These are phyloP conservation scores for Metschnikowia lachancei DNA, from an alignment of 805 yeast species.

Conservation along the genomic window DNA sequence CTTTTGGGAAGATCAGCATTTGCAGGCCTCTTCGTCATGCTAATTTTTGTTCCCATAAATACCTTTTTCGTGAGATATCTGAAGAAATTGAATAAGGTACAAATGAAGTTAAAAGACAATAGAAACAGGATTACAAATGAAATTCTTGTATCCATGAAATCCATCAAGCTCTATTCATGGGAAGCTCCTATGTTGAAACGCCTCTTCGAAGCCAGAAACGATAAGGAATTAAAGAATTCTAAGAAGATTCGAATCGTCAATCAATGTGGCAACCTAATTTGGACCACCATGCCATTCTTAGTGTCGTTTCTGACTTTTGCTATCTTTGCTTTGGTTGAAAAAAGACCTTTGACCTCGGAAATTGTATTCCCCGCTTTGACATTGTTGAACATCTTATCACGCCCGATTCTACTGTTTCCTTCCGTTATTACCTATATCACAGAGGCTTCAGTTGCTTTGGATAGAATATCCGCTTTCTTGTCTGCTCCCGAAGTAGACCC, in stretches of 20 bases:
- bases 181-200: conserved; percentile 25
- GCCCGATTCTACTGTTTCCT: conserved; percentile 61
- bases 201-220: conserved; percentile 22
- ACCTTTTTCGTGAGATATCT: conserved; percentile 19
- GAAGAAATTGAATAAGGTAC: conserved; percentile 14
- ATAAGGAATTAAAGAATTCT: conserved; percentile 21
- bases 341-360: conserved; percentile 59
- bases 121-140: conserved; percentile 25
- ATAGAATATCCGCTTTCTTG: conserved; percentile 51
- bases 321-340: conserved; percentile 44
- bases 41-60: conserved; percentile 21
- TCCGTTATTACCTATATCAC: conserved; percentile 52
- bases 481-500: conserved; percentile 20
- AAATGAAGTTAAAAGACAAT: conserved; percentile 22
- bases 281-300: conserved; percentile 64
- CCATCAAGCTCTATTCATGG: conserved; percentile 29
- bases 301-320: conserved; percentile 63
- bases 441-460: conserved; percentile 58
- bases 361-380: conserved; percentile 68
- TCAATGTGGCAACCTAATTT: conserved; percentile 50
- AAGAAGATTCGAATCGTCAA: conserved; percentile 25
- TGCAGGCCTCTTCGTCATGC: conserved; percentile 21
- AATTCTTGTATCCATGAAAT: conserved; percentile 24
- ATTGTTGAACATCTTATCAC: conserved; percentile 54
- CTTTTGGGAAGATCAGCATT: conserved; percentile 25